Evolutionary conservation across 495 filamentous ascomycete species (phyloP).

Genomic region (Hypoxylon fragiforme): DNA sequence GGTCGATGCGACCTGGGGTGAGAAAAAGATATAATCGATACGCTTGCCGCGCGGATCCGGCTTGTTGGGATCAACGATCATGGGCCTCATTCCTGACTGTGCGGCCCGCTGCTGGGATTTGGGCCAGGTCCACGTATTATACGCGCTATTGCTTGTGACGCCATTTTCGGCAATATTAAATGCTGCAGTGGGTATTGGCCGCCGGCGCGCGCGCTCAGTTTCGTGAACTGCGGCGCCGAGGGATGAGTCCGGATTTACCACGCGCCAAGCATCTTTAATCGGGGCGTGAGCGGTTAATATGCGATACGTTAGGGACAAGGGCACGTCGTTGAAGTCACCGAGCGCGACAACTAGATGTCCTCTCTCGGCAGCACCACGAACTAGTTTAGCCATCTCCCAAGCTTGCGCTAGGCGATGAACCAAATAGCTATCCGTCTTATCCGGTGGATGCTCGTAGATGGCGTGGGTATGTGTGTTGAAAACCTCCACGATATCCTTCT

Average conservation of each 20-base stretch:
- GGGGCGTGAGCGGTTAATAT: conserved; percentile 78
- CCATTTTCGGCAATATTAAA: conserved; percentile 81
- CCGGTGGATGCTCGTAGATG: conserved; percentile 75
- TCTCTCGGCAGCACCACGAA: conserved; percentile 80
- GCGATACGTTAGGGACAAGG: conserved; percentile 81
- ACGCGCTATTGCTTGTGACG: conserved; percentile 79
- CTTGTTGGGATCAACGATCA: conserved; percentile 59
- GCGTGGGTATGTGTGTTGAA: conserved; percentile 92
- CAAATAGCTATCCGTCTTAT: conserved; percentile 75
- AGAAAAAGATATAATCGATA: conserved; percentile 90
- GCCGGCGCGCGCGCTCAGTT: conserved; percentile 60
- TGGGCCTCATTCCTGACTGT: conserved; percentile 43
- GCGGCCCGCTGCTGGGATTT: conserved; percentile 64
- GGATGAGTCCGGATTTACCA: conserved; percentile 77
- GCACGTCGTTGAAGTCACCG: conserved; percentile 96
- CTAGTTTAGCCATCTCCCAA: conserved; percentile 95
- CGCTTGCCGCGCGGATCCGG: conserved; percentile 76
- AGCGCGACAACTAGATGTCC: conserved; percentile 83
- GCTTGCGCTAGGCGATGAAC: conserved; percentile 91
- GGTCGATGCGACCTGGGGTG: conserved; percentile 31
- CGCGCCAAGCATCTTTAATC: conserved; percentile 80
- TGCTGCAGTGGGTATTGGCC: conserved; percentile 66
- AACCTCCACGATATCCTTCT: conserved; percentile 77
- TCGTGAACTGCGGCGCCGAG: conserved; percentile 68
- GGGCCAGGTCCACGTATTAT: conserved; percentile 94